Conservation (phyloP, 805 yeast species). For the Komagataella phaffii region DNA sequence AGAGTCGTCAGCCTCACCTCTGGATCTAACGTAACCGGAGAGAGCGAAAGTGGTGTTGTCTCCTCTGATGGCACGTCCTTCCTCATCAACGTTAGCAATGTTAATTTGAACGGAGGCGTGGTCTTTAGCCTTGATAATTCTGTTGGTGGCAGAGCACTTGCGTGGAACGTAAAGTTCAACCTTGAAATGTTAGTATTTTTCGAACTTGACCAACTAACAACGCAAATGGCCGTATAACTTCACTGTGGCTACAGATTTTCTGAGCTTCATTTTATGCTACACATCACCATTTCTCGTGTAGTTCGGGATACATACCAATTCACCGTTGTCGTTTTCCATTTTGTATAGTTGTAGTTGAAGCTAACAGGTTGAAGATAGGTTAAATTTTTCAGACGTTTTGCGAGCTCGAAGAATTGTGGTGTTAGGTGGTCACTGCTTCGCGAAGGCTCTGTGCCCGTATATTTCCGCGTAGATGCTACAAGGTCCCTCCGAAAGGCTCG, state of each 20-base stretch:
- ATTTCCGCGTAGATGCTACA: background rate
- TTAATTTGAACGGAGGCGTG: conserved; percentile 98
- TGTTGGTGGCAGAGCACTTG: conserved; percentile 99
- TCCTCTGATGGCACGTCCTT: conserved; percentile 90
- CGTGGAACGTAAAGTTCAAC: conserved; percentile 99
- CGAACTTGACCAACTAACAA: background rate
- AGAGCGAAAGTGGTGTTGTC: conserved; percentile 90
- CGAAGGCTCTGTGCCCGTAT: background rate
- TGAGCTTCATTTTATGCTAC: background rate
- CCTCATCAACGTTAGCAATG: conserved; percentile 96
- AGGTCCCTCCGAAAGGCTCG: background rate
- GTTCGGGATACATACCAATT: conserved; percentile 64
- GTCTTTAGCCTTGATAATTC: conserved; percentile 99
- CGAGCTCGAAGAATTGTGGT: background rate
- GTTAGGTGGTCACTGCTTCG: background rate
- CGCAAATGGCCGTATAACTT: background rate
- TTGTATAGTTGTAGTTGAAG: conserved; percentile 20
- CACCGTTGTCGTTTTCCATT: conserved; percentile 99
- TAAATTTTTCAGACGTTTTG: background rate
- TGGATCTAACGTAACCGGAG: conserved; percentile 92
- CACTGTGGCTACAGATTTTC: background rate
- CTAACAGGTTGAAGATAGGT: background rate
- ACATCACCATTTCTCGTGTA: background rate
- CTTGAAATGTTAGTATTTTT: conserved; percentile 23
- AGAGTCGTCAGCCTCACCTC: conserved; percentile 99